These are phyloP conservation scores for Oleoguttula mirabilis DNA, from an alignment of 495 filamentous ascomycete genomes.

Conservation along the genomic window DNA sequence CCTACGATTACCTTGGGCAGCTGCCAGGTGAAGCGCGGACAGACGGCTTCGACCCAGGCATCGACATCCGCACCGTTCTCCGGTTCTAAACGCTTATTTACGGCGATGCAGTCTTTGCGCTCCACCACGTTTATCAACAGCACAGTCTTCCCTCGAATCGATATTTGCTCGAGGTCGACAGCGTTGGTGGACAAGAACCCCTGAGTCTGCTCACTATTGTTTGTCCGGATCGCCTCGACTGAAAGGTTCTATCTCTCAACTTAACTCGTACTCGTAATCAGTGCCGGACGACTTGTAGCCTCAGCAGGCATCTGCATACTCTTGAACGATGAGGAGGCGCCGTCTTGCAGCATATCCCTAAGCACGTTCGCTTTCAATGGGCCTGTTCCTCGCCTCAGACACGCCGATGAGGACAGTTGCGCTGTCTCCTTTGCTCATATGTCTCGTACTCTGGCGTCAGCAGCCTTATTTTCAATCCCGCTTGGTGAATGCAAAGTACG, in stretches of 20 bases:
- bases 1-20: neutral
- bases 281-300: no score
- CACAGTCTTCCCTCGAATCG: constrained; percentile 5
- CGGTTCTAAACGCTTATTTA: constrained; percentile 9
- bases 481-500: constrained; percentile 1
- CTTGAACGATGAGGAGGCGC: no score
- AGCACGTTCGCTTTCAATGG: constrained; percentile 1
- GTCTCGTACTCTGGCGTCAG: neutral
- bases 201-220: constrained; percentile 4
- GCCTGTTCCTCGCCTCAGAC: constrained; percentile 2
- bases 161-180: constrained; percentile 4
- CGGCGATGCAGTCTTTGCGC: neutral
- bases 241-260: no score
- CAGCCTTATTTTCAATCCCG: neutral
- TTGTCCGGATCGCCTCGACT: constrained; percentile 2
- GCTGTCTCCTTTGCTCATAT: neutral
- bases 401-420: neutral
- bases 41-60: neutral
- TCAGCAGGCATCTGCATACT: no score
- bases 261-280: no score
- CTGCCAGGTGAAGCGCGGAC: constrained; percentile 9
- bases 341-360: constrained; percentile 1
- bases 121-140: constrained; percentile 8
- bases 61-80: constrained; percentile 8
- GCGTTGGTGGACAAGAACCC: neutral